Base-by-base conservation (phyloP, 208 protist species). In the Acanthamoeba healyi region DNA sequence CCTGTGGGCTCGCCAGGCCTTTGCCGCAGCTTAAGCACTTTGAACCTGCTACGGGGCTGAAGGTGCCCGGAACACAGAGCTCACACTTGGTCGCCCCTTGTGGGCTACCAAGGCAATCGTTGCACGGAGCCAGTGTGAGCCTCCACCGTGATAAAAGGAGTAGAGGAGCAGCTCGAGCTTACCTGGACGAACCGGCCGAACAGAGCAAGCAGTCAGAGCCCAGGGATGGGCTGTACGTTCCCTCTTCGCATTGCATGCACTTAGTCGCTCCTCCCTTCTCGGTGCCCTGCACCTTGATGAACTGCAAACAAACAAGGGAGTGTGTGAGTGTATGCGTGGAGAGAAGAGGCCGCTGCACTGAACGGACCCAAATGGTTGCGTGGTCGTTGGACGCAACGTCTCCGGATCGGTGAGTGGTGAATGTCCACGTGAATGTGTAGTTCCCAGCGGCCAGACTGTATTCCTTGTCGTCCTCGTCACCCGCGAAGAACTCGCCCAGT, bases 331-430 rank as follows among this genome's bases (percentile, higher is more conserved):
- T n/a, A n/a, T n/a, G n/a, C n/a, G n/a, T 22, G 67, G 17, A 22
- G 36, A 22, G 67, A 42, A 29, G 24, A 0, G 65, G 32, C 12
- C 2, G 12, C 26, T 77, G 34, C 15, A n/a, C n/a, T n/a, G n/a
- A 1, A 77, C 74, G 44, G n/a, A 87, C 79, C 79, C 7, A 61
- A n/a, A 87, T 29, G 19, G 34, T 38, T n/a, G 79, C 79, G 29
- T 61, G 79, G 24, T 87, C 79, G 46, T 36, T 32, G 44, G 79
- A 87, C 15, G 12, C 44, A 4, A 26, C 24, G 79, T 84, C 74
- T 7, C 49, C 79, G 10, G 79, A 17, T 19, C 79, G 40, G 79
- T 87, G 79, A 15, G 79, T 87, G 46, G 79, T 87, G 44, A 87
- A 87, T 5, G 49, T 87, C 79, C 79, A 87, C 4, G 17, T 54